Evolutionary conservation across 2,329 filamentous ascomycete species (phyloP).

Genomic region (Aotearoamyces nothofagi): DNA sequence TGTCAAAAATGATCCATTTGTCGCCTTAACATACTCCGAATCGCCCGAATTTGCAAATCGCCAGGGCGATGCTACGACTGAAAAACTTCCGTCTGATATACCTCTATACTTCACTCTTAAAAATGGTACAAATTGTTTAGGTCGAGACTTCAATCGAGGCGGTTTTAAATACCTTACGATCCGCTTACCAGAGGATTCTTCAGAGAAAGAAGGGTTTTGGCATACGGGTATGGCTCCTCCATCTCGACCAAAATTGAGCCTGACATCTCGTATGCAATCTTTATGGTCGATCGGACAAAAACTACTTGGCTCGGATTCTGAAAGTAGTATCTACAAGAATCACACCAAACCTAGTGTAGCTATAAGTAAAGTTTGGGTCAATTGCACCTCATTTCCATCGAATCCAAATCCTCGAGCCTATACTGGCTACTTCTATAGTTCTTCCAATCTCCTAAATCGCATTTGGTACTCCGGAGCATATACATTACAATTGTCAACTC

Average conservation of each 20-base stretch:
- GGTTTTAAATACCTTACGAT: conserved; percentile 26
- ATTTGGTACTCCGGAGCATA: conserved; percentile 42
- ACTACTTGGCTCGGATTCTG: conserved; percentile 4
- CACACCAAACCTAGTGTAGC: conserved; percentile 17
- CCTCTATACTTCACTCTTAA: conserved; percentile 18
- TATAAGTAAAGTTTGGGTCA: conserved; percentile 22
- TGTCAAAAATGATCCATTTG: conserved; percentile 16
- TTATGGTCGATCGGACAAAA: conserved; percentile 7
- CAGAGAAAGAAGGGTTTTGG: conserved; percentile 10
- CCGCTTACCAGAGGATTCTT: conserved; percentile 15
- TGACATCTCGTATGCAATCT: background rate
- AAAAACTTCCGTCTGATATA: conserved; percentile 18
- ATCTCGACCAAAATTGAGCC: background rate
- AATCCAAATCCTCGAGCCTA: conserved; percentile 34
- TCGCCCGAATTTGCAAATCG: conserved; percentile 21
- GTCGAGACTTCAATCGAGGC: conserved; percentile 20
- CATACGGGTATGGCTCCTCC: conserved; percentile 8
- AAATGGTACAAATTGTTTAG: conserved; percentile 20
- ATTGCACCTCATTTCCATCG: conserved; percentile 25
- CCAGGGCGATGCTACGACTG: conserved; percentile 21
- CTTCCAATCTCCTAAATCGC: conserved; percentile 32
- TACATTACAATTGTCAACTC: conserved; percentile 29
- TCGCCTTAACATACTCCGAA: conserved; percentile 23
- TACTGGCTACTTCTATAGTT: conserved; percentile 35
- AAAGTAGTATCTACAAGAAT: conserved; percentile 5